Conservation (phyloP, 768 basidiomycete genomes). For the Boletus huronensis region DNA sequence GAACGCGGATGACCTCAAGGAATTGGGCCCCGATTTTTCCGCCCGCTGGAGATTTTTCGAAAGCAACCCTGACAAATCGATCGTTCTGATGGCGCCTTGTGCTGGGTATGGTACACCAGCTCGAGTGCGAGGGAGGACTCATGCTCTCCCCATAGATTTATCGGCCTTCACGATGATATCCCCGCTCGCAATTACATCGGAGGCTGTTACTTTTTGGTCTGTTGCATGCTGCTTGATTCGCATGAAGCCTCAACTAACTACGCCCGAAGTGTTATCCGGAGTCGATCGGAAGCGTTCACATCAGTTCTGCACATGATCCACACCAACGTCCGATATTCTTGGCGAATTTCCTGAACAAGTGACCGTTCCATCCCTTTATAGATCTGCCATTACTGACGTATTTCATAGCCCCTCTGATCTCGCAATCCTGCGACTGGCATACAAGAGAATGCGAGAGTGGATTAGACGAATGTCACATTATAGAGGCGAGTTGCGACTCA, state of each 20-base stretch:
- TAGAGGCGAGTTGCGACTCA: constrained; percentile 30
- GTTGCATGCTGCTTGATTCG: not conserved
- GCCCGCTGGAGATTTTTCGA: constrained; percentile 52
- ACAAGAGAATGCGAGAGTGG: constrained; percentile 28
- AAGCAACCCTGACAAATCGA: constrained; percentile 53
- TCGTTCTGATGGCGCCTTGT: constrained; percentile 41
- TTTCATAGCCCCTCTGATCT: constrained; percentile 24
- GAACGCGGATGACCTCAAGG: constrained; percentile 43
- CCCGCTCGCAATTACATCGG: constrained; percentile 15
- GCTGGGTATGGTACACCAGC: constrained; percentile 34
- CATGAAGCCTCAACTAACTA: not conserved
- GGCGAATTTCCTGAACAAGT: constrained; percentile 46
- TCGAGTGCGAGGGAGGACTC: not conserved
- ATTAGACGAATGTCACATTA: constrained; percentile 41
- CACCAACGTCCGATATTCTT: constrained; percentile 42
- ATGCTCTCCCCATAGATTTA: constrained; percentile 1
- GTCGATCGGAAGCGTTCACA: constrained; percentile 47
- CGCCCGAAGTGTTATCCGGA: constrained; percentile 38
- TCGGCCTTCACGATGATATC: constrained; percentile 9
- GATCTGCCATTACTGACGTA: not conserved
- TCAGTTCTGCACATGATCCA: constrained; percentile 39
- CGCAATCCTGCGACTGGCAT: constrained; percentile 24
- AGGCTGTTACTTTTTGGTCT: constrained; percentile 31
- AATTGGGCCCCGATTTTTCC: constrained; percentile 47
- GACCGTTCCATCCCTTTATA: constrained; percentile 5